Base-by-base conservation (phyloP, 192 early-diverging fungal genomes). In the Spizellomyces sp. region DNA sequence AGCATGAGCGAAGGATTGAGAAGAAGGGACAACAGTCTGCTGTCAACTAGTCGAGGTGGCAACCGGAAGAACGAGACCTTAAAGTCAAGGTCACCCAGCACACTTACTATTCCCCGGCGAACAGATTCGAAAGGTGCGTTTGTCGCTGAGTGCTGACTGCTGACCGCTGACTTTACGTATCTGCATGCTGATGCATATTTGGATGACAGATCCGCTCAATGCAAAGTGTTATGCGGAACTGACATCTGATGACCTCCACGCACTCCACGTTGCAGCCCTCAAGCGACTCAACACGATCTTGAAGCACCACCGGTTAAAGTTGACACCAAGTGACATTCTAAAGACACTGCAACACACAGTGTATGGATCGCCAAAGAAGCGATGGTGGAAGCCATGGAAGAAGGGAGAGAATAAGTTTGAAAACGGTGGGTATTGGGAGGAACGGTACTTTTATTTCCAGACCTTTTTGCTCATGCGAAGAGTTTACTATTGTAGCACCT, bases 211-310 rank as follows among this genome's bases (percentile, higher is more conserved):
- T 45, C 70, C 75, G 7, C 63, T 71, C 17, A 65, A 59, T 65
- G 43, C 63, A 19, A 79, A 79, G 48, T 41, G 62, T 8, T 79
- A 75, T 48, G 63, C 43, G 10, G 69, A 79, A 48, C 45, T 79
- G 0, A 57, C 78, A 10, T 57, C 64, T 9, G 66, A 62, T 12
- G 78, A 79, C 17, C 45, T 79, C 5, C 54, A 52, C 14, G 47
- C 69, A 9, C 45, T 79, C 7, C 46, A 64, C 2, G 6, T 43
- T 22, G 75, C 74, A 19, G 74, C 78, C 1, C 67, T 79, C 9
- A 70, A 66, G 48, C 46, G 75, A 43, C 19, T 82, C 41, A 82
- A 82, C 66, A 69, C 68, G n/a, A 70, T 80, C 17, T 77, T 82
- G 60, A 73, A 71, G 52, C 50, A 65, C 12, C 66, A 73, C 45